A percentile compares a stretch with the other conserved stretches of the same genome.
phyloP scores from a whole-genome alignment of 176 grass and related monocot species.

The Guadua angustifolia region DNA sequence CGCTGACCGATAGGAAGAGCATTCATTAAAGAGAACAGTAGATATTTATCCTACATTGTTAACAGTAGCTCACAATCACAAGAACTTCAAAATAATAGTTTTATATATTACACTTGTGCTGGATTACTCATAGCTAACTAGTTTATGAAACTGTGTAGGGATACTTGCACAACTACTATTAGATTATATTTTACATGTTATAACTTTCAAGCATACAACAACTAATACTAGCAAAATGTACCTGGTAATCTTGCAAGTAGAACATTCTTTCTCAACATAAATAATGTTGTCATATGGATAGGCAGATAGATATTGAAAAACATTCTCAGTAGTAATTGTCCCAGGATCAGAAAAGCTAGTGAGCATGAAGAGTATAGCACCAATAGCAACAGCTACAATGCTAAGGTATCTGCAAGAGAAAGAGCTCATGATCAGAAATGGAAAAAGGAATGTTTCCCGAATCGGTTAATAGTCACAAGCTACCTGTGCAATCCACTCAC shows the following conservation, averaged over 20 bases:
- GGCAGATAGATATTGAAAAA: constrained; percentile 77
- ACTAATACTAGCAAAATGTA: constrained; percentile 39
- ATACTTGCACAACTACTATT: constrained; percentile 27
- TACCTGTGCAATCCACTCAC: constrained; percentile 91
- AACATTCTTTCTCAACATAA: constrained; percentile 89
- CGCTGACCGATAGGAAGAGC: constrained; percentile 21
- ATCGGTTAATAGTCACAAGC: constrained; percentile 41
- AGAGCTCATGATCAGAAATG: constrained; percentile 23
- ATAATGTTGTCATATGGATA: constrained; percentile 92
- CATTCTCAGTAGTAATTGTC: constrained; percentile 81
- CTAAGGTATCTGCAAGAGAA: constrained; percentile 72
- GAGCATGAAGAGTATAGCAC: constrained; percentile 79
- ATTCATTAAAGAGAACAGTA: neutral
- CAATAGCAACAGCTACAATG: constrained; percentile 63
- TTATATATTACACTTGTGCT: neutral
- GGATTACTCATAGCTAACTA: constrained; percentile 31
- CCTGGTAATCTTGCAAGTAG: constrained; percentile 94
- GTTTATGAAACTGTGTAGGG: neutral
- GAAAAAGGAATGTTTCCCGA: constrained; percentile 18
- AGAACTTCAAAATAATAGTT: constrained; percentile 33
- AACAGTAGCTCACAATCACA: constrained; percentile 29
- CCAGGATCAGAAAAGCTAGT: constrained; percentile 99
- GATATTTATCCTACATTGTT: neutral
- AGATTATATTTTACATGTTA: constrained; percentile 14
- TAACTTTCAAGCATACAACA: constrained; percentile 19